These are phyloP conservation scores for Hyphodiscus sp. DNA, from an alignment of 2,329 filamentous ascomycete genomes.

Conservation along the genomic window DNA sequence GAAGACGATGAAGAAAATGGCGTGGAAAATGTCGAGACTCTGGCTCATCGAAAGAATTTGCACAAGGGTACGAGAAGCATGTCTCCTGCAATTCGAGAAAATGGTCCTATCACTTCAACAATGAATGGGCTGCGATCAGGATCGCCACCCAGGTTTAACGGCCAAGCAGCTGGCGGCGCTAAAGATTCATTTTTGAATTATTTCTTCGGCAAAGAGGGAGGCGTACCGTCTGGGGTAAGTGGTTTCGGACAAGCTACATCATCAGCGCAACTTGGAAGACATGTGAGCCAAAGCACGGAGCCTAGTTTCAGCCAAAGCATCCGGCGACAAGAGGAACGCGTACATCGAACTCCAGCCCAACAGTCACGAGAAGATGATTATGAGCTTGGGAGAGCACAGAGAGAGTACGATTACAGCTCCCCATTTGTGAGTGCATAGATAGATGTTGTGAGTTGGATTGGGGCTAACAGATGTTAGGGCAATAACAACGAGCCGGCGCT, in stretches of 20 bases:
- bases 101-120: slow-evolving; percentile 57
- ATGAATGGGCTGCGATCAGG: slow-evolving; percentile 59
- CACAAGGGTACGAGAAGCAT: slow-evolving; percentile 62
- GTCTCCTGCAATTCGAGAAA: slow-evolving; percentile 72
- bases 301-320: slow-evolving; percentile 80
- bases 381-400: slow-evolving; percentile 26
- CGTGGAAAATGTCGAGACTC: slow-evolving; percentile 45
- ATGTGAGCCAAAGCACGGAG: slow-evolving; percentile 73
- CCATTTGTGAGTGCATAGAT: slow-evolving; percentile 38
- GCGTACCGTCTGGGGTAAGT: slow-evolving; percentile 39
- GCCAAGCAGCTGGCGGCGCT: slow-evolving; percentile 53
- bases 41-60: slow-evolving; percentile 51
- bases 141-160: slow-evolving; percentile 57
- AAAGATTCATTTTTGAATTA: slow-evolving; percentile 95
- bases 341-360: slow-evolving; percentile 39
- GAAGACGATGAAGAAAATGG: slow-evolving; percentile 51
- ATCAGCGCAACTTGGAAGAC: slow-evolving; percentile 40
- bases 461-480: slow-evolving; percentile 35
- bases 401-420: slow-evolving; percentile 36
- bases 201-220: slow-evolving; percentile 94
- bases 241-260: slow-evolving; percentile 32
- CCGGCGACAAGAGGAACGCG: slow-evolving; percentile 56
- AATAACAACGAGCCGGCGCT: slow-evolving; percentile 73
- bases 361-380: slow-evolving; percentile 41
- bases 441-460: slow-evolving; percentile 1